These are phyloP conservation scores for Ceriops tagal DNA, from an alignment of 345 rosid genomes.

Conservation along the genomic window DNA sequence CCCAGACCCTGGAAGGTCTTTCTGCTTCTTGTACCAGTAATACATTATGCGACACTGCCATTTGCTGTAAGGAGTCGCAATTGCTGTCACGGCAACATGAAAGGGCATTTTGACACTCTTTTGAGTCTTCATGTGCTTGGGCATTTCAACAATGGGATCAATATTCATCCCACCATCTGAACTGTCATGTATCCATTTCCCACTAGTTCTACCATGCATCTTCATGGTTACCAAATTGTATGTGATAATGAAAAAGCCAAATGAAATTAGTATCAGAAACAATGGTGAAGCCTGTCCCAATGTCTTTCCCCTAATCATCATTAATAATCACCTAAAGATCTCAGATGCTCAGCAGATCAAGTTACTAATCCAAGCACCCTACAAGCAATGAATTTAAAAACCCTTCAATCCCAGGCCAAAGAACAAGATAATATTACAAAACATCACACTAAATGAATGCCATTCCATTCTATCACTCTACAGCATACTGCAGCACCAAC, in stretches of 20 bases:
- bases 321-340: constrained; percentile 4
- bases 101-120: constrained; percentile 26
- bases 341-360: background rate
- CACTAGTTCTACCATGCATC: constrained; percentile 17
- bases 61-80: constrained; percentile 74
- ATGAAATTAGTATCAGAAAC: constrained; percentile 52
- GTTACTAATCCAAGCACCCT: background rate
- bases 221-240: constrained; percentile 64
- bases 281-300: constrained; percentile 58
- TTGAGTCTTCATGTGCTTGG: constrained; percentile 39
- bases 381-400: background rate
- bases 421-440: background rate
- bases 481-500: background rate
- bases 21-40: constrained; percentile 84
- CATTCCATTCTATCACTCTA: background rate
- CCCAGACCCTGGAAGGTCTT: constrained; percentile 70
- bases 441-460: constrained; percentile 3
- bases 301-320: constrained; percentile 31
- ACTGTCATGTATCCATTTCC: constrained; percentile 7
- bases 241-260: constrained; percentile 65
- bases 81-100: constrained; percentile 89
- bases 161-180: constrained; percentile 29
- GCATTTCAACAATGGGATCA: constrained; percentile 76
- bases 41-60: constrained; percentile 99
- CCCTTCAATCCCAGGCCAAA: background rate